Conservation (phyloP, 2,329 filamentous ascomycete species). For the Juglanconis sp. region DNA sequence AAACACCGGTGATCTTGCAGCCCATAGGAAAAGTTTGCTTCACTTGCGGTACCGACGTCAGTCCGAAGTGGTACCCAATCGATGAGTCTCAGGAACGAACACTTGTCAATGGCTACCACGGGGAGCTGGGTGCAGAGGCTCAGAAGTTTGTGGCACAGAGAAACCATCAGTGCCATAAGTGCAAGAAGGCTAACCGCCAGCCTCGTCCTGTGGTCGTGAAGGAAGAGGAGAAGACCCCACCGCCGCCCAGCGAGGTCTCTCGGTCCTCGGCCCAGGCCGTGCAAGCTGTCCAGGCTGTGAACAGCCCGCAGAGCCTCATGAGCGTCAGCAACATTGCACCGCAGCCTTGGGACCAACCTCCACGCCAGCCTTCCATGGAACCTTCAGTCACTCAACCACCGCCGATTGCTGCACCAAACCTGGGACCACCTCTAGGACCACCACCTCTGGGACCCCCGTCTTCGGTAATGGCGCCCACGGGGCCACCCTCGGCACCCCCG, state of each 20-base stretch:
- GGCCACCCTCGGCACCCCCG: not conserved
- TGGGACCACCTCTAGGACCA: slow-evolving; percentile 7
- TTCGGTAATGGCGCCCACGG: slow-evolving; percentile 18
- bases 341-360: slow-evolving; percentile 16
- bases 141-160: slow-evolving; percentile 58
- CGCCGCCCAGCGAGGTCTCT: slow-evolving; percentile 24
- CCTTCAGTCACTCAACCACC: slow-evolving; percentile 6
- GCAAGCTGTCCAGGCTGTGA: slow-evolving; percentile 20
- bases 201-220: slow-evolving; percentile 30
- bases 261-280: slow-evolving; percentile 26
- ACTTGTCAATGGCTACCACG: slow-evolving; percentile 50
- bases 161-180: slow-evolving; percentile 74
- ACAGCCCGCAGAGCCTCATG: slow-evolving; percentile 16
- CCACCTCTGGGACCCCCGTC: slow-evolving; percentile 4
- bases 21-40: slow-evolving; percentile 56
- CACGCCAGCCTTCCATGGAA: slow-evolving; percentile 9
- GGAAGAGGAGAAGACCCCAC: slow-evolving; percentile 26
- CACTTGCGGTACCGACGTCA: slow-evolving; percentile 66
- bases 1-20: slow-evolving; percentile 28
- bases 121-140: slow-evolving; percentile 51
- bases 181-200: slow-evolving; percentile 53
- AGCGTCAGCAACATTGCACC: slow-evolving; percentile 17
- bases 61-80: slow-evolving; percentile 70
- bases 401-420: not conserved
- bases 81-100: slow-evolving; percentile 49